These are phyloP conservation scores for Ciborinia camelliae DNA, from an alignment of 2,329 filamentous ascomycete species.

Conservation along the genomic window DNA sequence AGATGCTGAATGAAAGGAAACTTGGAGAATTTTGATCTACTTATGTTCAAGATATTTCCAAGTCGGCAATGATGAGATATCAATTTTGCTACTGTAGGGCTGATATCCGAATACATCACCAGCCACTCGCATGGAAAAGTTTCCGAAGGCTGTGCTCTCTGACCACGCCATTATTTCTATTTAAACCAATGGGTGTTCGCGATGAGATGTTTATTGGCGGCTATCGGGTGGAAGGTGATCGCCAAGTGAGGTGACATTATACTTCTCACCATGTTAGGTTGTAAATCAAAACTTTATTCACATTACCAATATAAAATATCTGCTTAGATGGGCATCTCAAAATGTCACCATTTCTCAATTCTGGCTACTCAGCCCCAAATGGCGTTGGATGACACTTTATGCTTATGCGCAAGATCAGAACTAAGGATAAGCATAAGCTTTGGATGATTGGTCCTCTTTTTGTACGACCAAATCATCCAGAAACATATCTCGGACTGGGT, in stretches of 20 bases:
- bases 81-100: background rate
- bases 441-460: background rate
- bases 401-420: background rate
- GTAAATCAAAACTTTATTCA: background rate
- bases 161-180: background rate
- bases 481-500: background rate
- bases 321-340: background rate
- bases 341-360: background rate
- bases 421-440: background rate
- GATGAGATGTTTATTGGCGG: background rate
- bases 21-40: background rate
- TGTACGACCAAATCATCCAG: background rate
- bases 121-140: background rate
- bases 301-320: background rate
- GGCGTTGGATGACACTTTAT: background rate
- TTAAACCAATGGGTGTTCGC: background rate
- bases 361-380: background rate
- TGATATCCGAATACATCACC: background rate
- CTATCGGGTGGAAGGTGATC: no score
- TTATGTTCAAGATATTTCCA: constrained; percentile 5
- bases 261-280: background rate
- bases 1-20: constrained; percentile 2
- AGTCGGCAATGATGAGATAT: background rate
- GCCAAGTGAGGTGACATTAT: background rate
- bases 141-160: background rate